Conservation (phyloP, 1,284 basidiomycete genomes). For the Boletus sp. region DNA sequence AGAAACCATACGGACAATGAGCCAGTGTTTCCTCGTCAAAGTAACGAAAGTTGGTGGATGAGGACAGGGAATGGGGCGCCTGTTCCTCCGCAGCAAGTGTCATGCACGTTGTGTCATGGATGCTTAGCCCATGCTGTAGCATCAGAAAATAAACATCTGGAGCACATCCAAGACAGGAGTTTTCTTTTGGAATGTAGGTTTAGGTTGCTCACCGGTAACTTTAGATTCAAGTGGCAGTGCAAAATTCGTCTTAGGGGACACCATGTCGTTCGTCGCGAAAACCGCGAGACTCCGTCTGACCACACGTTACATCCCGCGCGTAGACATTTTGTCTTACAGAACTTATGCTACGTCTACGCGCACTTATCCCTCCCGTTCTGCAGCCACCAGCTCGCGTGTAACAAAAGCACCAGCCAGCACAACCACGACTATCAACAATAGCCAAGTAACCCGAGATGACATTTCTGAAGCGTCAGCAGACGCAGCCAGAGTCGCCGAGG, state of each 20-base stretch:
- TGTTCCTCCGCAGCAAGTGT: too few relatives aligned
- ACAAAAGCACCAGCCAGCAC: constrained; percentile 38
- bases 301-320: constrained; percentile 12
- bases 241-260: neutral
- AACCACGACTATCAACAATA: constrained; percentile 3
- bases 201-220: too few relatives aligned
- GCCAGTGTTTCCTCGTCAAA: too few relatives aligned
- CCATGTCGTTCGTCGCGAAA: constrained; percentile 27
- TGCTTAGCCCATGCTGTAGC: too few relatives aligned
- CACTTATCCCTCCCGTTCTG: constrained; percentile 27
- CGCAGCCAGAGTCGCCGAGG: constrained; percentile 17
- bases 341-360: constrained; percentile 32
- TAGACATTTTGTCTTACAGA: neutral
- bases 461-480: constrained; percentile 28
- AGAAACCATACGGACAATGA: too few relatives aligned
- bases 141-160: too few relatives aligned
- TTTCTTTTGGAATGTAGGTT: too few relatives aligned
- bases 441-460: constrained; percentile 21
- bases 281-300: constrained; percentile 14
- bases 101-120: too few relatives aligned
- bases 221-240: constrained; percentile 25
- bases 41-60: too few relatives aligned
- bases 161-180: too few relatives aligned
- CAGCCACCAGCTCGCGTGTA: constrained; percentile 15
- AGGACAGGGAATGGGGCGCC: too few relatives aligned